phyloP scores from a whole-genome alignment of 176 grass and related monocot genomes.

The Raddia guianensis region DNA sequence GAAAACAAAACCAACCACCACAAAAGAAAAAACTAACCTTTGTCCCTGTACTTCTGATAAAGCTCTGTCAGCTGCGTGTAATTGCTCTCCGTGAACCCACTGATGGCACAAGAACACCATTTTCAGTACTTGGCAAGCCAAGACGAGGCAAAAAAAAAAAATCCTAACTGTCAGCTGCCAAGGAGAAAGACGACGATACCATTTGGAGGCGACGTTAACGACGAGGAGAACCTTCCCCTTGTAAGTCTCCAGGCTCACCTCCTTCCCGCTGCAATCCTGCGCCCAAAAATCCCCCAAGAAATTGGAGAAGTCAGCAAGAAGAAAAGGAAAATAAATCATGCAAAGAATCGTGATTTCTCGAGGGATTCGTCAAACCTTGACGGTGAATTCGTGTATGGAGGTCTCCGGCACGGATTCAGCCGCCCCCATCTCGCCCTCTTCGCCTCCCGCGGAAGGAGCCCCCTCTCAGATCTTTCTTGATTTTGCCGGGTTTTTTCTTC shows the following conservation, averaged over 20 bases:
- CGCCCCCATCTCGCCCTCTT: conserved; percentile 57
- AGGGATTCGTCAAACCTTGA: conserved; percentile 54
- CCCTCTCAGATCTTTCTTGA: conserved; percentile 21
- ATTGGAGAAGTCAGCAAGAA: background rate
- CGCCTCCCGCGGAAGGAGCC: conserved; percentile 1
- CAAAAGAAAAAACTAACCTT: conserved; percentile 54
- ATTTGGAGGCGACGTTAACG: conserved; percentile 97
- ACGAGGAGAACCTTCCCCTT: conserved; percentile 94
- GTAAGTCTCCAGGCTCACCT: conserved; percentile 70
- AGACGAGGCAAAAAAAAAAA: background rate
- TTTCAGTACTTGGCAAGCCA: conserved; percentile 12
- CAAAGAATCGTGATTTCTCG: conserved; percentile 15
- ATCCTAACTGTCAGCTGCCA: background rate
- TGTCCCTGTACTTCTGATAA: conserved; percentile 78
- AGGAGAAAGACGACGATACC: conserved; percentile 39
- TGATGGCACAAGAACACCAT: conserved; percentile 29
- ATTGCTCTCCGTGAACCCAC: conserved; percentile 89
- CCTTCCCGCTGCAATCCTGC: conserved; percentile 81
- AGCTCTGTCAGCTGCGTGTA: conserved; percentile 90
- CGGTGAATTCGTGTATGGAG: conserved; percentile 90
- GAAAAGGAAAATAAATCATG: background rate
- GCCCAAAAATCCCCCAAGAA: conserved; percentile 15
- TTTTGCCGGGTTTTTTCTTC: background rate
- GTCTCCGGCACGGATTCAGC: conserved; percentile 64
- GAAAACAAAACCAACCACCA: background rate